These are phyloP conservation scores for Phylloporus sp. DNA, from an alignment of 768 basidiomycete genomes.

Conservation along the genomic window DNA sequence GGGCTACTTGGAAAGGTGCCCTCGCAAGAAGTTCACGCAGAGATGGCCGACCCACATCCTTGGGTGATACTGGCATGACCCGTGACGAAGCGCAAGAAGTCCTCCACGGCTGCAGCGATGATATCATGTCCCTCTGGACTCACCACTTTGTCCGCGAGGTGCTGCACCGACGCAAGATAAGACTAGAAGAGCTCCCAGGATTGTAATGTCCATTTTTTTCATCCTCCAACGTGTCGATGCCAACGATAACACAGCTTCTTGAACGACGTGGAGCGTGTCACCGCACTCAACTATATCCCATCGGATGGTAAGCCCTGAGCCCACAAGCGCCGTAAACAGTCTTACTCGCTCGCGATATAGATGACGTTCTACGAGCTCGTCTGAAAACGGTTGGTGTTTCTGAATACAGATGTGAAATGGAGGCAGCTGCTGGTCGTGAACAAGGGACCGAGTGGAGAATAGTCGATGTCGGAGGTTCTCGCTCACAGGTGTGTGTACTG, in stretches of 20 bases:
- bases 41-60: constrained; percentile 24
- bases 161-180: constrained; percentile 40
- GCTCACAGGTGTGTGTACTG: constrained; percentile 41
- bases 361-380: constrained; percentile 50
- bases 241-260: constrained; percentile 36
- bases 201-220: constrained; percentile 34
- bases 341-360: constrained; percentile 25
- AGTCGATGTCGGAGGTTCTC: constrained; percentile 51
- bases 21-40: constrained; percentile 36
- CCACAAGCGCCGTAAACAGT: not conserved
- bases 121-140: constrained; percentile 45
- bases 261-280: constrained; percentile 49
- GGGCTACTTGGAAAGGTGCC: constrained; percentile 61
- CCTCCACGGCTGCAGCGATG: constrained; percentile 37
- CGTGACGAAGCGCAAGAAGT: constrained; percentile 40
- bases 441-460: constrained; percentile 53
- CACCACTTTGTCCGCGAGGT: constrained; percentile 42
- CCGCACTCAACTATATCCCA: constrained; percentile 41
- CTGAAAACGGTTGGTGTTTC: constrained; percentile 70
- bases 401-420: constrained; percentile 83
- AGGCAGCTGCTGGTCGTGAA: constrained; percentile 47
- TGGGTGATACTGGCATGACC: constrained; percentile 26
- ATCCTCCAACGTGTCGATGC: not conserved
- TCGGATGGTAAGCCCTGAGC: constrained; percentile 38
- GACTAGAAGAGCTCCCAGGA: constrained; percentile 49